Conservation (phyloP, 345 rosid species). For the Gossypium raimondii region DNA sequence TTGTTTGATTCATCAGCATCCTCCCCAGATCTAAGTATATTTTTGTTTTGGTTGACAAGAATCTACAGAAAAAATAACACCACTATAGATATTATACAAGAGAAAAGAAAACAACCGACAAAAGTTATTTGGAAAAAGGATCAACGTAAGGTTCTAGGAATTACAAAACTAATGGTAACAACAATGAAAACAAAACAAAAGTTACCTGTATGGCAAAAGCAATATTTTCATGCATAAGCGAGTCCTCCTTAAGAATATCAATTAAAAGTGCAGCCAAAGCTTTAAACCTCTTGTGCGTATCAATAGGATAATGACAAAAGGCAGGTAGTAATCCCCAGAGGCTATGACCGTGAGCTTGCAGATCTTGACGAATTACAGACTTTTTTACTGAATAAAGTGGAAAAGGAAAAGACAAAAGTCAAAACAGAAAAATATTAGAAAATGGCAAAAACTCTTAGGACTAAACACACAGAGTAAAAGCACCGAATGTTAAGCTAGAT, state of each 20-base stretch:
- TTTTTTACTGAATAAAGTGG: constrained; percentile 55
- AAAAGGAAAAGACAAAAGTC: background rate
- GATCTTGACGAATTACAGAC: constrained; percentile 48
- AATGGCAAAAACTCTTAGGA: background rate
- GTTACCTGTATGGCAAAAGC: constrained; percentile 70
- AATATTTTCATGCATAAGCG: constrained; percentile 65
- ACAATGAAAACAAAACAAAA: background rate
- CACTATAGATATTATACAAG: background rate
- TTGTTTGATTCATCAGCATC: constrained; percentile 27
- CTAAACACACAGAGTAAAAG: no score
- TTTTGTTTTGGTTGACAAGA: constrained; percentile 78
- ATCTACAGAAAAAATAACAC: constrained; percentile 30
- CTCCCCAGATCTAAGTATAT: constrained; percentile 29
- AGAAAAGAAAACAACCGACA: background rate
- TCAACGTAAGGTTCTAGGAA: background rate
- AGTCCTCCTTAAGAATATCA: constrained; percentile 44
- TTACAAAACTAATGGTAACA: background rate
- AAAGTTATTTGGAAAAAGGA: background rate
- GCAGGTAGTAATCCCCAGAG: constrained; percentile 75
- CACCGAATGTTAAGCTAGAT: background rate
- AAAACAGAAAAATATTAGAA: constrained; percentile 12
- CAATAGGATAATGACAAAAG: constrained; percentile 73
- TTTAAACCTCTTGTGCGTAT: constrained; percentile 44
- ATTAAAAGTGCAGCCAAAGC: constrained; percentile 59
- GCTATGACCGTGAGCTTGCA: constrained; percentile 59